Conservation (phyloP, 1,284 basidiomycete genomes). For the Sanghuangporus baumii region DNA sequence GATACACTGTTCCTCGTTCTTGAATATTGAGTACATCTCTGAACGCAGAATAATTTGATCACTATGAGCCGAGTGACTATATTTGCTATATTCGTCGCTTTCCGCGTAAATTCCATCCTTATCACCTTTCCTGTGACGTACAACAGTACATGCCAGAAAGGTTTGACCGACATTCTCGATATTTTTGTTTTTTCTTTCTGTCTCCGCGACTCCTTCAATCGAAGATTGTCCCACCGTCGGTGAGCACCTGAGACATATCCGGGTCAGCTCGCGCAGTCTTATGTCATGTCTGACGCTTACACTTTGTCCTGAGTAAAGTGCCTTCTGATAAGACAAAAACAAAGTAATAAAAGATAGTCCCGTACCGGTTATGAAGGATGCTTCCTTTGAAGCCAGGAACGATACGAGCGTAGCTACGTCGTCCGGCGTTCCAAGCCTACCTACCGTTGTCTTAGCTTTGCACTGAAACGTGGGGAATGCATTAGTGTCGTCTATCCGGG, state of each 20-base stretch:
- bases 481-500: background rate
- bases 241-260: background rate
- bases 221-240: background rate
- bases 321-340: background rate
- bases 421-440: conserved; percentile 18
- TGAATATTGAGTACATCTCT: too few species aligned
- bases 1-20: too few species aligned
- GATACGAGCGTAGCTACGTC: conserved; percentile 20
- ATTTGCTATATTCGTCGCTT: too few species aligned
- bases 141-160: too few species aligned
- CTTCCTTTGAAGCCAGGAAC: conserved; percentile 20
- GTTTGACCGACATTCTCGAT: too few species aligned
- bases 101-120: too few species aligned
- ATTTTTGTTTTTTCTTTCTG: too few species aligned
- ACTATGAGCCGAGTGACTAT: too few species aligned
- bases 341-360: background rate
- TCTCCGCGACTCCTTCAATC: background rate
- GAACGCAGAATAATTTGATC: too few species aligned
- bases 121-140: too few species aligned
- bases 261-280: too few species aligned
- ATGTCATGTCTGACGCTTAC: background rate
- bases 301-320: background rate
- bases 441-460: background rate
- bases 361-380: conserved; percentile 22
- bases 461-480: background rate